Conservation (phyloP, 2,329 filamentous ascomycete genomes). For the Trichoderma sp. region DNA sequence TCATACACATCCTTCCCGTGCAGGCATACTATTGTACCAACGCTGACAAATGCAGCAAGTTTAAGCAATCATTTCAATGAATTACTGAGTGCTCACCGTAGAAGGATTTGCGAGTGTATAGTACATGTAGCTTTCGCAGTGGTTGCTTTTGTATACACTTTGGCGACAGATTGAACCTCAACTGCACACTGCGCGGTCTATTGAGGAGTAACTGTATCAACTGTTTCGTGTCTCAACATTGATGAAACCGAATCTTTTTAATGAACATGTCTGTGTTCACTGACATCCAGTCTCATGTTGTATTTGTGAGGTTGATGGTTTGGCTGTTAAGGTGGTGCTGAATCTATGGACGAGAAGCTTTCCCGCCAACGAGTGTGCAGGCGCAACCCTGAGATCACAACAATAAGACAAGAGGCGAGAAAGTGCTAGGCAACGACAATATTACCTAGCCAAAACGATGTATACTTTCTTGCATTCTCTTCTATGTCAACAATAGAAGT, state of each 20-base stretch:
- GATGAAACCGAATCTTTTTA: neutral
- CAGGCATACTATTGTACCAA: neutral
- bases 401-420: neutral
- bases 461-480: accelerated
- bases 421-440: neutral
- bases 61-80: neutral
- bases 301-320: neutral
- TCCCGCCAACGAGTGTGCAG: neutral
- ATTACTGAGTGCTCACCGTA: neutral
- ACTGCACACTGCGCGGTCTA: neutral
- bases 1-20: neutral
- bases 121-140: neutral
- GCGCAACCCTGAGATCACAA: neutral
- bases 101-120: neutral
- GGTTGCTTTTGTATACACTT: neutral
- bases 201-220: neutral
- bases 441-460: neutral
- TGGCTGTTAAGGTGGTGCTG: neutral
- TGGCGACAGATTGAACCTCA: neutral
- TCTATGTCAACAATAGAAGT: neutral
- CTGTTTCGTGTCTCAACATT: neutral
- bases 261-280: neutral
- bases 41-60: neutral
- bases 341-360: neutral
- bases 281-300: neutral